phyloP scores from a whole-genome alignment of 2,329 filamentous ascomycete species.

The Monosporascus sp. region DNA sequence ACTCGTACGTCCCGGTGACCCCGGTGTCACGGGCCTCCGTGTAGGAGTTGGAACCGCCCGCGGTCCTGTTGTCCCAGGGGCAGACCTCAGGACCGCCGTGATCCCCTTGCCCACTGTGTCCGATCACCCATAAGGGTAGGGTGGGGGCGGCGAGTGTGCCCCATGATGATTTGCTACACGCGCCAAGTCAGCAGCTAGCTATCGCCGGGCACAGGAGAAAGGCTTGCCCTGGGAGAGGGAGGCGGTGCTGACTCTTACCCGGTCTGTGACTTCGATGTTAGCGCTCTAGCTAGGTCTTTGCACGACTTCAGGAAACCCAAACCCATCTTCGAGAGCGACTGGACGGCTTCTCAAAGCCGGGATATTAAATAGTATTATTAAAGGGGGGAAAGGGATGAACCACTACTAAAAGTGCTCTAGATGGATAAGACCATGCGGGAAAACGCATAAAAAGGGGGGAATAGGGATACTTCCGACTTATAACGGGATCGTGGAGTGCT shows the following conservation, averaged over 20 bases:
- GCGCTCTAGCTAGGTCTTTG: conserved; percentile 12
- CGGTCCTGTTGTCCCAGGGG: conserved; percentile 45
- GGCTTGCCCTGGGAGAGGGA: too few species aligned
- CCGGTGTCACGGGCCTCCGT: conserved; percentile 44
- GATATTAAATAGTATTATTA: conserved; percentile 6
- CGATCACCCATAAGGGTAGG: conserved; percentile 24
- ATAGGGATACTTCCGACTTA: background rate
- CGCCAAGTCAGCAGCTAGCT: background rate
- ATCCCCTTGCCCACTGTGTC: conserved; percentile 6
- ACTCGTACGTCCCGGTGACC: conserved; percentile 50
- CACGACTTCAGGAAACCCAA: conserved; percentile 15
- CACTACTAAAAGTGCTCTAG: background rate
- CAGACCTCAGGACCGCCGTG: conserved; percentile 4
- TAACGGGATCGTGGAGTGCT: background rate
- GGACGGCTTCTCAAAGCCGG: conserved; percentile 19
- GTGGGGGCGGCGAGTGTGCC: conserved; percentile 26
- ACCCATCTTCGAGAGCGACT: conserved; percentile 14
- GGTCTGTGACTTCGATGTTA: conserved; percentile 19
- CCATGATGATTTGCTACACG: conserved; percentile 22
- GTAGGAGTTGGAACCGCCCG: conserved; percentile 44
- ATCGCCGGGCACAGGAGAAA: too few species aligned
- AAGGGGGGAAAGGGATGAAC: conserved; percentile 6
- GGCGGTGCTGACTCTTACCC: conserved; percentile 15
- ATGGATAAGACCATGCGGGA: background rate
- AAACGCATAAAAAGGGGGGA: background rate